Evolutionary conservation across 2,329 filamentous ascomycete genomes (phyloP), one percentile per base, ranked within the genome.

Genomic region (Thielaviopsis euricoi): DNA sequence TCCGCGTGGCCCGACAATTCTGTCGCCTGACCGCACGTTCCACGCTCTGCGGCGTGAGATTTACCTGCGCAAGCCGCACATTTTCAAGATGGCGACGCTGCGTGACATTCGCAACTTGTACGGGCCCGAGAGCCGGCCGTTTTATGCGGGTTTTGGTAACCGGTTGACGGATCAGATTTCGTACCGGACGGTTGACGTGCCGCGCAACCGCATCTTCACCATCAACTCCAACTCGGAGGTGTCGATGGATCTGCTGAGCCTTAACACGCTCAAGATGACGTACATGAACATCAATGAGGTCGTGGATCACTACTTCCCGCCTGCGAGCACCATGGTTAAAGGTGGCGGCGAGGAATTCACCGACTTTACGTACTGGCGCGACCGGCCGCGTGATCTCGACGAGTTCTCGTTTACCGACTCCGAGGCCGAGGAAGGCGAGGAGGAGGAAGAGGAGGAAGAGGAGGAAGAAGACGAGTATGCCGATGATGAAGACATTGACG

Each of bases 51-150:
- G 93, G 59, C 83, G 93, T 53, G 93, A 98, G 68, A 82, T 98
- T 6, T 98, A 98, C 68, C 77, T 98, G 25, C 82, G 93, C 56
- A 97, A 98, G 69, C 94, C 93, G 0, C 90, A 98, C 67, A 89
- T 98, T 7, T 98, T 98, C 80, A 98, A 98, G 72, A 98, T 98
- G 94, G 89, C 93, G 1, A 98, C 93, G 62, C 74, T 98, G 21
- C 83, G 93, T 48, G 93, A 98, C 68, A 97, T 98, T 64, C 83
- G 90, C 67, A 87, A 85, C 60, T 77, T 98, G 0, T 98, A 96
- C 66, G 84, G 82, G 2, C 76, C 81, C 0, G 82, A 86, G 25
- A 76, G 81, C 49, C 89, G 84, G 19, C 91, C 93, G 0, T 98
- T 98, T 67, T 97, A 95, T 66, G 94, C 94, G 12, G 93, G 93